Evolutionary conservation across 768 basidiomycete species (phyloP).

Genomic region (Termitomyces sp.): DNA sequence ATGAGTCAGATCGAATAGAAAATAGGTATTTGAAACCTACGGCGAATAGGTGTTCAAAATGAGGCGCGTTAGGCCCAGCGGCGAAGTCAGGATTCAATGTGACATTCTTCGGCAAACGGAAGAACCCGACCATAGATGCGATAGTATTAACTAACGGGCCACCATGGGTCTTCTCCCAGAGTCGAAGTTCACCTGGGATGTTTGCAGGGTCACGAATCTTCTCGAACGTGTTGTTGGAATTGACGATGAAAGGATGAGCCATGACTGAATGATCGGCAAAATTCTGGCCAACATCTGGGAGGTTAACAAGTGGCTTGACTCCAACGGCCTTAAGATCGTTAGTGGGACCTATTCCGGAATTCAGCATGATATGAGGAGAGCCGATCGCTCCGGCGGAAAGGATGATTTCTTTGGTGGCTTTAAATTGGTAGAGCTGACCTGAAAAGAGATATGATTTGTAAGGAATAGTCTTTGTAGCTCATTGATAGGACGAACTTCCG

Average conservation of each 20-base stretch:
- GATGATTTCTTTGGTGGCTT: constrained; percentile 49
- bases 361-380: constrained; percentile 29
- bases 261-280: constrained; percentile 28
- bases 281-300: constrained; percentile 32
- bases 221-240: constrained; percentile 7
- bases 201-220: constrained; percentile 2
- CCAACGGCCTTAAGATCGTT: constrained; percentile 13
- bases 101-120: constrained; percentile 17
- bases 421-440: constrained; percentile 7
- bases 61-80: constrained; percentile 16
- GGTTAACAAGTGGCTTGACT: constrained; percentile 18
- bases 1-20: neutral
- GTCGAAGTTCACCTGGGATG: neutral
- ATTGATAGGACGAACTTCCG: neutral
- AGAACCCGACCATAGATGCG: constrained; percentile 16
- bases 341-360: constrained; percentile 30
- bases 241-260: constrained; percentile 8
- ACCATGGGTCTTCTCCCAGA: neutral
- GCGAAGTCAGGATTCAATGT: constrained; percentile 18
- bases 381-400: constrained; percentile 33
- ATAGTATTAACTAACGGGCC: constrained; percentile 10
- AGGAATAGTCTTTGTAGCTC: neutral
- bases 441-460: neutral
- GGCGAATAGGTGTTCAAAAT: constrained; percentile 10
- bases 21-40: neutral